A percentile compares a stretch with the other conserved stretches of the same genome.
phyloP scores from a whole-genome alignment of 164 flowering plant genomes.

The Malania oleifera region DNA sequence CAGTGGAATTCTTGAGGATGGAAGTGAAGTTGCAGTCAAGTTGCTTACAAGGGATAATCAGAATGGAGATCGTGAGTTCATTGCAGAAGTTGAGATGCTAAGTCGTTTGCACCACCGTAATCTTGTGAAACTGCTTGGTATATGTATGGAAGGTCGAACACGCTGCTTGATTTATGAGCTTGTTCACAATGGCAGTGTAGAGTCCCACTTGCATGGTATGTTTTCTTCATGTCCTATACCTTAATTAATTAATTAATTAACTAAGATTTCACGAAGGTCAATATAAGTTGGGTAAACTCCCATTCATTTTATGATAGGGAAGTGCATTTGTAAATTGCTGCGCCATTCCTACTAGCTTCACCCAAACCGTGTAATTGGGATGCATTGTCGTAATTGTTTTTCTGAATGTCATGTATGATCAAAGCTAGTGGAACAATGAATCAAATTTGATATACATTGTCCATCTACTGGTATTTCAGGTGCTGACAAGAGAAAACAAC shows the following conservation, averaged over 20 bases:
- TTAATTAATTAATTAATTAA: not conserved
- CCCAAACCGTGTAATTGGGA: not conserved
- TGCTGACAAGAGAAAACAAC: slow-evolving; percentile 47
- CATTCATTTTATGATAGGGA: too few relatives aligned
- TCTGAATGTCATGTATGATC: not conserved
- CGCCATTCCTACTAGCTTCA: not conserved
- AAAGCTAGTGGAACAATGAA: not conserved
- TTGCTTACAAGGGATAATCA: slow-evolving; percentile 73
- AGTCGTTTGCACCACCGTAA: slow-evolving; percentile 95
- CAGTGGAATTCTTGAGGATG: slow-evolving; percentile 67
- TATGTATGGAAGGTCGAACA: slow-evolving; percentile 75
- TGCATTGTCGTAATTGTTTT: not conserved
- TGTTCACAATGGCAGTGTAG: slow-evolving; percentile 92
- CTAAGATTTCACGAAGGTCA: too few relatives aligned
- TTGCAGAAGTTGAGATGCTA: slow-evolving; percentile 95
- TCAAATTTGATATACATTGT: not conserved
- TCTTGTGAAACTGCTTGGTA: slow-evolving; percentile 88
- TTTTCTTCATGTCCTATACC: not conserved
- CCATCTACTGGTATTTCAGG: slow-evolving; percentile 45
- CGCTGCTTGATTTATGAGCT: slow-evolving; percentile 95
- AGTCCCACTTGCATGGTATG: slow-evolving; percentile 94
- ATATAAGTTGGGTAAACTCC: too few relatives aligned
- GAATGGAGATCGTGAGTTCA: slow-evolving; percentile 81
- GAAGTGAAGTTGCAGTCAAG: slow-evolving; percentile 78
- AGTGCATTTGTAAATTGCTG: too few relatives aligned